Percentiles rank a stretch among this genome's conserved stretches.
phyloP scores from a whole-genome alignment of 2,329 filamentous ascomycete species.

The Venturia asperata region DNA sequence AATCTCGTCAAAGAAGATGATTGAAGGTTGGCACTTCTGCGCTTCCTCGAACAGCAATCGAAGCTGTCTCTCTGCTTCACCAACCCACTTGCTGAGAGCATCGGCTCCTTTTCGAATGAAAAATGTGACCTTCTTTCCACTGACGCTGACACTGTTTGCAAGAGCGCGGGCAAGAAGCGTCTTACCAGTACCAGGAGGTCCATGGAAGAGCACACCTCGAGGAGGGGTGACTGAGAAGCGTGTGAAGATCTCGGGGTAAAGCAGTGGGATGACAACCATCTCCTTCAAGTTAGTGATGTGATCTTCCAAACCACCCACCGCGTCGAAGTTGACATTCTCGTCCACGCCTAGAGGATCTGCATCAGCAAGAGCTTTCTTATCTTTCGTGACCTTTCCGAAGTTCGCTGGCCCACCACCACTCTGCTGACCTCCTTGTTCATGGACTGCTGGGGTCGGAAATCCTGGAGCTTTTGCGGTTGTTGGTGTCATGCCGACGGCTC shows the following conservation, averaged over 20 bases:
- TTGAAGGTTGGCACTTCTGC: constrained; percentile 89
- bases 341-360: constrained; percentile 92
- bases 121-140: constrained; percentile 92
- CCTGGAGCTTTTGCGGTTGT: constrained; percentile 46
- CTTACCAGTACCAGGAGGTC: constrained; percentile 94
- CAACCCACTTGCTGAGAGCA: constrained; percentile 97
- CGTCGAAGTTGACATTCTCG: constrained; percentile 84
- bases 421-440: constrained; percentile 37
- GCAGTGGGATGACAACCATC: constrained; percentile 89
- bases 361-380: constrained; percentile 84
- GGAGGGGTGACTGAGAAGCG: constrained; percentile 90
- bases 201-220: constrained; percentile 91
- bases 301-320: constrained; percentile 83
- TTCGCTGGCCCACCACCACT: constrained; percentile 59
- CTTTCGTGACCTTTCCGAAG: constrained; percentile 79
- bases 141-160: constrained; percentile 80
- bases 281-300: constrained; percentile 98
- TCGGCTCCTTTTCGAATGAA: constrained; percentile 99
- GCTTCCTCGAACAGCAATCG: constrained; percentile 93
- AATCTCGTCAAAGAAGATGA: constrained; percentile 99
- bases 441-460: constrained; percentile 38
- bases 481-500: constrained; percentile 58
- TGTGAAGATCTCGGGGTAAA: constrained; percentile 91
- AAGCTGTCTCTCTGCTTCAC: constrained; percentile 92
- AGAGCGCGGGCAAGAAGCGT: constrained; percentile 90